Evolutionary conservation across 2,329 filamentous ascomycete species (phyloP), one percentile per base, ranked within the genome.

Genomic region (Penicillium concentricum): DNA sequence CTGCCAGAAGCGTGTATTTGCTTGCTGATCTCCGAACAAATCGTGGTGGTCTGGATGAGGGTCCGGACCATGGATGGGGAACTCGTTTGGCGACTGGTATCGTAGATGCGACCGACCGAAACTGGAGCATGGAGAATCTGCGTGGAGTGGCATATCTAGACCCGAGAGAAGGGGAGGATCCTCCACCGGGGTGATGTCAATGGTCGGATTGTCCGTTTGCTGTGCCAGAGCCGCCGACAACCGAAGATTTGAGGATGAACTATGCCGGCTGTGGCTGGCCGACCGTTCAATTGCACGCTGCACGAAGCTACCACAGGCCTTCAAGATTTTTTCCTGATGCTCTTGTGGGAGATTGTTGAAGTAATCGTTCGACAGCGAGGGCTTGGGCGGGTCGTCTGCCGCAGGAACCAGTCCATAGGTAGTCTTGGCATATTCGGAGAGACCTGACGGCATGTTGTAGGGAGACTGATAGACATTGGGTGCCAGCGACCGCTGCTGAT

Each of bases 1-100:
- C 56, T 76, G 73, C 76, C 75, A 75, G 69, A 78, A 73, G 43
- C 77, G 72, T 41, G 76, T 72, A 62, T 76, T 74, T 58, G 76
- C 72, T 64, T 77, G 76, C 60, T 79, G 72, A 61, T 76, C 74
- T 24, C 74, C 70, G 61, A 79, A 78, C 24, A 79, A 68, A 64
- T 78, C 71, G 62, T 77, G 70, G 57, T 77, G 74, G 63, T 79
- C 75, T 18, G 75, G 71, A 38, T 71, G 70, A 10, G 61, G 58
- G 58, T 73, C 70, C 2, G 67, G 67, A 16, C 71, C 70, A 51
- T 76, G 74, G 38, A 63, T 67, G 51, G 69, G 68, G 55, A 76
- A 77, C 43, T 77, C 75, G 51, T 75, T 72, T 5, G 74, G 74
- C 16, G 74, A 76, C 49, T 75, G 74, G 57, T 75, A 76, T 34